Evolutionary conservation across 139 green algal species (phyloP).

Genomic region (Mychonastes homosphaera): DNA sequence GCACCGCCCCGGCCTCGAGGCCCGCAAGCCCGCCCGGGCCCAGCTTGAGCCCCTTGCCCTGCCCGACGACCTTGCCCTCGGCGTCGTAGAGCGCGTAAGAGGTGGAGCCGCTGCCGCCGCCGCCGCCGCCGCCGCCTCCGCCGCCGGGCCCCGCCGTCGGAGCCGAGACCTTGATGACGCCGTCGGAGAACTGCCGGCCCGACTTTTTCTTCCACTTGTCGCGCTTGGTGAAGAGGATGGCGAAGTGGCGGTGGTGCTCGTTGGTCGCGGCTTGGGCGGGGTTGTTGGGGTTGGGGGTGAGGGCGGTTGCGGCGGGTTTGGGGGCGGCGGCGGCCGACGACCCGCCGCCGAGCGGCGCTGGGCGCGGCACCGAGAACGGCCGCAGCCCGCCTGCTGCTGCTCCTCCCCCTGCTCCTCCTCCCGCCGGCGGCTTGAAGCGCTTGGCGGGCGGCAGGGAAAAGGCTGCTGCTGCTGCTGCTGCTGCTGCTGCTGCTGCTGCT

Average conservation of each 20-base stretch:
- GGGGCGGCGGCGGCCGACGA: not conserved
- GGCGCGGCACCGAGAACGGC: not conserved
- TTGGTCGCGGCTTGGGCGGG: too few relatives aligned
- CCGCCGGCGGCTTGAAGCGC: constrained; percentile 1
- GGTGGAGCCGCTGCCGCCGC: not conserved
- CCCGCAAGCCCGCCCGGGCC: too few relatives aligned
- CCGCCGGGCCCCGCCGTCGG: not conserved
- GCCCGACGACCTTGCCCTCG: constrained; percentile 43
- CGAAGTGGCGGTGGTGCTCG: not conserved
- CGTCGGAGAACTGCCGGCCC: not conserved
- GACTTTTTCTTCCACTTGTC: not conserved
- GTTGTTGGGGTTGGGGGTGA: not conserved
- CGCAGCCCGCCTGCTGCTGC: not conserved
- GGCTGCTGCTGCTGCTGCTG: not conserved
- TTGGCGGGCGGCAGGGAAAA: not conserved
- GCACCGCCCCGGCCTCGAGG: constrained; percentile 25
- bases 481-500: not conserved
- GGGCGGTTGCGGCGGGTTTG: not conserved
- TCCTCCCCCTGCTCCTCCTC: not conserved
- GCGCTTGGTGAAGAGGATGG: constrained; percentile 12
- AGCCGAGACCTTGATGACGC: not conserved
- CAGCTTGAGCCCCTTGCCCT: constrained; percentile 19
- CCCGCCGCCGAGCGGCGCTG: not conserved
- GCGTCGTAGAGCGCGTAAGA: not conserved
- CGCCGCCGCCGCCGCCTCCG: not conserved